Evolutionary conservation across 257 asterid species (phyloP).

Genomic region (Nicotiana knightiana): DNA sequence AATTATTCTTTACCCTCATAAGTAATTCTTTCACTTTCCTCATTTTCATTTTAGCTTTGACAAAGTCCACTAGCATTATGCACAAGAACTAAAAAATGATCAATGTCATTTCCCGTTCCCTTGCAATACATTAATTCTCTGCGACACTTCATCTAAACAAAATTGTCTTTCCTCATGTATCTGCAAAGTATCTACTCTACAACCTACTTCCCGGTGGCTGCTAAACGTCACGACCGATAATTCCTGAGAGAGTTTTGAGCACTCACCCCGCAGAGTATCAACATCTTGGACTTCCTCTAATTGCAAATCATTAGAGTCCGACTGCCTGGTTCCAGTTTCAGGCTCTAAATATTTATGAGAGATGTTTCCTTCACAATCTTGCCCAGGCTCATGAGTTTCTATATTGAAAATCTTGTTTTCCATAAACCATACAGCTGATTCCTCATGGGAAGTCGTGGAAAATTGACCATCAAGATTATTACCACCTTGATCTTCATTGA

Average conservation of each 20-base stretch:
- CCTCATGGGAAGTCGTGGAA: not conserved
- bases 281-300: not conserved
- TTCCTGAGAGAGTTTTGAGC: not conserved
- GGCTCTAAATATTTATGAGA: not conserved
- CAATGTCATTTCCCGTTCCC: slow-evolving; percentile 6
- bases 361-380: not conserved
- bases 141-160: slow-evolving; percentile 12
- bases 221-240: slow-evolving; percentile 6
- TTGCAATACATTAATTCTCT: slow-evolving; percentile 6
- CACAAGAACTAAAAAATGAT: not conserved
- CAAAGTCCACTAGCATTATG: not conserved
- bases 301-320: not conserved
- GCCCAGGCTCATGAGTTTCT: not conserved
- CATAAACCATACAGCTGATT: not conserved
- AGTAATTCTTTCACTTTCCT: not conserved
- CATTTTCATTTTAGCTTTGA: not conserved
- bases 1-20: not conserved
- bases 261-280: not conserved
- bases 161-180: slow-evolving; percentile 19
- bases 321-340: not conserved
- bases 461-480: slow-evolving; percentile 14
- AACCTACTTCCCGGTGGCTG: slow-evolving; percentile 25
- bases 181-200: slow-evolving; percentile 23
- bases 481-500: slow-evolving; percentile 21
- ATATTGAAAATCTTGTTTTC: not conserved